A percentile compares a stretch with the other conserved stretches of the same genome.
Evolutionary conservation across 2,329 filamentous ascomycete genomes (phyloP).

Genomic region (Sclerotinia borealis): DNA sequence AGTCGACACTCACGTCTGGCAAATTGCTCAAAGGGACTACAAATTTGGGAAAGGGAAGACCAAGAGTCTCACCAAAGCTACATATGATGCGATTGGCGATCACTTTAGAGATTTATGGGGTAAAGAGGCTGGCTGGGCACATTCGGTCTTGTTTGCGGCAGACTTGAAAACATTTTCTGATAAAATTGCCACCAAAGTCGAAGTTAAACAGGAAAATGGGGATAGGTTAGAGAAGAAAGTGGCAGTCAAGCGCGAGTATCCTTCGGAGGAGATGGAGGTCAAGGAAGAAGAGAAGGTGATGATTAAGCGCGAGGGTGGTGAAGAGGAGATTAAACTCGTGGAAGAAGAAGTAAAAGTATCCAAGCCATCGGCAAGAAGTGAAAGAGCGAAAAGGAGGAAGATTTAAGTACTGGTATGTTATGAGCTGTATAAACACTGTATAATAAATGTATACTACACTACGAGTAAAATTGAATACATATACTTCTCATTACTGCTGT

Average conservation of each 20-base stretch:
- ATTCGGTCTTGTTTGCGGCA: slow-evolving; percentile 93
- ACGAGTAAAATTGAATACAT: neutral
- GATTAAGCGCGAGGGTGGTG: neutral
- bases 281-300: neutral
- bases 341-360: slow-evolving; percentile 19
- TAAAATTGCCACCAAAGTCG: slow-evolving; percentile 39
- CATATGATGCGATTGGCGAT: slow-evolving; percentile 84
- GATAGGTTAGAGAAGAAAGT: slow-evolving; percentile 21
- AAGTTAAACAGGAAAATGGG: slow-evolving; percentile 37
- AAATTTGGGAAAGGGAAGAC: slow-evolving; percentile 78
- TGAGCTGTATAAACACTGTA: neutral
- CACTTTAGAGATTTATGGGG: slow-evolving; percentile 90
- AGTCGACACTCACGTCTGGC: slow-evolving; percentile 97
- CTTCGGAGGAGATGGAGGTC: slow-evolving; percentile 18
- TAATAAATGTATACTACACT: neutral
- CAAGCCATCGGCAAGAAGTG: slow-evolving; percentile 22
- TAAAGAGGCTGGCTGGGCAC: slow-evolving; percentile 91
- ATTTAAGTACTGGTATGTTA: slow-evolving; percentile 5
- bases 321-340: slow-evolving; percentile 8
- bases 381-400: slow-evolving; percentile 27
- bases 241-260: slow-evolving; percentile 23
- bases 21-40: slow-evolving; percentile 95
- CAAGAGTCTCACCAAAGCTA: slow-evolving; percentile 79
- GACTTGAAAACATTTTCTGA: slow-evolving; percentile 82
- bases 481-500: neutral